phyloP scores from a whole-genome alignment of 2,329 filamentous ascomycete genomes.

The Lasiodiplodia sp. region DNA sequence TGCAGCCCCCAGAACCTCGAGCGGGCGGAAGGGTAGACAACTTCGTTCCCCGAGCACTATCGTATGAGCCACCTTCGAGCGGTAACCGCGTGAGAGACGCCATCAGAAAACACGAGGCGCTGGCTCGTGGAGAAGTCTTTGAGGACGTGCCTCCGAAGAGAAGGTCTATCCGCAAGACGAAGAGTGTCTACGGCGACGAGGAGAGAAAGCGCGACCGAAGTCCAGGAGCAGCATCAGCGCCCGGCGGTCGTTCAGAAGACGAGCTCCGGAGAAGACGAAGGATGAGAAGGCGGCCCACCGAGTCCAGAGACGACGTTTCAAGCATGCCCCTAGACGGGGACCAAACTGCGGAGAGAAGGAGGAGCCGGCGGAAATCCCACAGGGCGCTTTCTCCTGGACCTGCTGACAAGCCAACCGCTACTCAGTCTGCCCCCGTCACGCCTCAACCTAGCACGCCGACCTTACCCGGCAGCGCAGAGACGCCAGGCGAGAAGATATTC shows the following conservation, averaged over 20 bases:
- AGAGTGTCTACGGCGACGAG: conserved; percentile 21
- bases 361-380: conserved; percentile 21
- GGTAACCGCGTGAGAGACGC: conserved; percentile 16
- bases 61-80: conserved; percentile 23
- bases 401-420: conserved; percentile 14
- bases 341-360: conserved; percentile 8
- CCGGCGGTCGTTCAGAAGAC: conserved; percentile 25
- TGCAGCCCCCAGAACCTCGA: neutral
- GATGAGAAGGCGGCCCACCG: conserved; percentile 26
- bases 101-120: conserved; percentile 12
- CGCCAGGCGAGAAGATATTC: conserved; percentile 53
- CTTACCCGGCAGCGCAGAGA: conserved; percentile 39
- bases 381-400: conserved; percentile 12
- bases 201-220: conserved; percentile 14
- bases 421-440: conserved; percentile 31
- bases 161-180: conserved; percentile 26
- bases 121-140: conserved; percentile 10
- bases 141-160: conserved; percentile 20
- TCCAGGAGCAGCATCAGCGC: neutral
- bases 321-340: conserved; percentile 3
- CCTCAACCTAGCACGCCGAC: conserved; percentile 9
- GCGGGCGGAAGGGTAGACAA: neutral
- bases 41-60: neutral
- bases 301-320: conserved; percentile 12
- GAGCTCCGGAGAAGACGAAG: conserved; percentile 38